These are phyloP conservation scores for Asterophora parasitica DNA, from an alignment of 768 basidiomycete species.

Conservation along the genomic window DNA sequence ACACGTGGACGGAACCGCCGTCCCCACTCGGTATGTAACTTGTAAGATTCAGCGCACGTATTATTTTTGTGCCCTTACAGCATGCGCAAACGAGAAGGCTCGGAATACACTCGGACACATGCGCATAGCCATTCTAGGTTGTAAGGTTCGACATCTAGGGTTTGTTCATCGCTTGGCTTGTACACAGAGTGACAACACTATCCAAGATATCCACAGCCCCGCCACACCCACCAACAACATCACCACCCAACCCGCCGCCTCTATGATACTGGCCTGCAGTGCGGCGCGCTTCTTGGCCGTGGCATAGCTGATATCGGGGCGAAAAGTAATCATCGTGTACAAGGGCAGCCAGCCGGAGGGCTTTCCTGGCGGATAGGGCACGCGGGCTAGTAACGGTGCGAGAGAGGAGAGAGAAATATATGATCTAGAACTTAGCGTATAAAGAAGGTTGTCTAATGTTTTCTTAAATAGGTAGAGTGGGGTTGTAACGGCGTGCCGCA, in stretches of 20 bases:
- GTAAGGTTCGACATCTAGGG: constrained; percentile 14
- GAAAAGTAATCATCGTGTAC: constrained; percentile 98
- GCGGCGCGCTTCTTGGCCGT: constrained; percentile 67
- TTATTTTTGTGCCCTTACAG: constrained; percentile 15
- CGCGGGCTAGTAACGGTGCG: constrained; percentile 39
- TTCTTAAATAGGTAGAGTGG: constrained; percentile 75
- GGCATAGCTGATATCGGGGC: constrained; percentile 90
- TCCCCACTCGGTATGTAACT: constrained; percentile 7
- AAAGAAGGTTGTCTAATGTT: constrained; percentile 71
- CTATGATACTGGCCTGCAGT: constrained; percentile 64
- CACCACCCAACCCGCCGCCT: constrained; percentile 44
- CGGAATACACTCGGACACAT: constrained; percentile 4
- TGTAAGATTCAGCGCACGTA: constrained; percentile 9
- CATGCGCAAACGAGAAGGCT: constrained; percentile 15
- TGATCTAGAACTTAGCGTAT: constrained; percentile 51
- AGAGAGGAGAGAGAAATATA: constrained; percentile 43
- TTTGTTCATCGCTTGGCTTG: constrained; percentile 12
- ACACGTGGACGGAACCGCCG: constrained; percentile 8
- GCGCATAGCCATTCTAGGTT: constrained; percentile 12
- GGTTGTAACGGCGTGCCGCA: constrained; percentile 89
- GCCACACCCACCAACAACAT: constrained; percentile 37
- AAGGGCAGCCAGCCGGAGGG: constrained; percentile 85
- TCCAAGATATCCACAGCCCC: constrained; percentile 38
- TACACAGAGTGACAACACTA: constrained; percentile 23
- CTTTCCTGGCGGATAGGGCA: constrained; percentile 54